Evolutionary conservation across 257 asterid species (phyloP), one percentile per base, ranked within the genome.

Genomic region (Solanum chiquidenum): DNA sequence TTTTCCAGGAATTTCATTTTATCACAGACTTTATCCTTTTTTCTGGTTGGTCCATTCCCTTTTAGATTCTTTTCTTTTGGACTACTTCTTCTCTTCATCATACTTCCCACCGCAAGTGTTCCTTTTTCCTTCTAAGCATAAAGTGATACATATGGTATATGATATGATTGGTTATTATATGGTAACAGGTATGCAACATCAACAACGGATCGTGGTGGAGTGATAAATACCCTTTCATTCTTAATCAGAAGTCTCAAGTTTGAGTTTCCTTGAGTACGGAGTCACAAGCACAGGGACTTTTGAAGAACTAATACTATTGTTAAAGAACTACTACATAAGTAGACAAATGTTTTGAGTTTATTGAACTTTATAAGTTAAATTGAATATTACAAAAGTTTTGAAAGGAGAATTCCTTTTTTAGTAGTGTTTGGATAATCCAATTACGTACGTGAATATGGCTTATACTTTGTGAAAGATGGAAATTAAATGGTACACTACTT

Each of bases 31-130:
- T 82, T 44, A 66, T 44, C 68, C 55, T 34, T 31, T 42, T 62
- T 29, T 62, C n/a, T 80, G 18, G 31, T 62, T 68, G 83, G 60
- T 27, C 72, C 74, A 71, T 87, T 31, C 89, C 42, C 40, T 80
- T 91, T 86, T 74, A 80, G 49, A 71, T 44, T 38, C 83, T 80
- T 87, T 88, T 12, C 93, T 91, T 89, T 84, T 69, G 89, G 55
- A 79, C 83, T 88, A 87, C 91, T 85, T n/a, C 89, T 69, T 42
- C 85, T 37, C 16, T 64, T 34, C 85, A 89, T 88, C 84, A 86
- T 89, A 79, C 66, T 88, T 29, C 77, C 87, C 86, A 79, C 84
- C 68, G 35, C 71, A 62, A 62, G 31, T 68, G 35, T 72, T 29
- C 55, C 40, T 37, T 38, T 74, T 38, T 11, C 58, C 83, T 10